phyloP scores from a whole-genome alignment of 192 early-diverging fungal genomes.

The Gryganskiella cystojenkinii region DNA sequence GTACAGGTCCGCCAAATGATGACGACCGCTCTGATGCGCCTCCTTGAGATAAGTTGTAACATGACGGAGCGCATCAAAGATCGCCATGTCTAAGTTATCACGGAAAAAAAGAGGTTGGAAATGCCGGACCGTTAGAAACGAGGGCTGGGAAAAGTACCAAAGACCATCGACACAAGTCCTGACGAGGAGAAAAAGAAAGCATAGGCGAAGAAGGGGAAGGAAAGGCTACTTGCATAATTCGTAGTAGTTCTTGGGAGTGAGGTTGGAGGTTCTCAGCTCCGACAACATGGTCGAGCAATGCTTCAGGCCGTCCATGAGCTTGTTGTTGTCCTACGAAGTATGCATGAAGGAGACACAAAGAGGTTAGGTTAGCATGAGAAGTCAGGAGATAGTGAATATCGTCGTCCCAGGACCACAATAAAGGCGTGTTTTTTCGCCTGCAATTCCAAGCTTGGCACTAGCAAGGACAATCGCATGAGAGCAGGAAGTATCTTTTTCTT shows the following conservation, averaged over 20 bases:
- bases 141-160: background rate
- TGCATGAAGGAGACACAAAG: too few species aligned
- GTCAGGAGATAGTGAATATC: background rate
- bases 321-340: slow-evolving; percentile 81
- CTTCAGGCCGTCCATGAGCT: slow-evolving; percentile 97
- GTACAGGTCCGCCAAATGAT: slow-evolving; percentile 93
- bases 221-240: slow-evolving; percentile 86
- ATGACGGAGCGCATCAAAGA: slow-evolving; percentile 97
- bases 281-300: slow-evolving; percentile 98
- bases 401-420: background rate
- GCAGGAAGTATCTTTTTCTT: slow-evolving; percentile 19
- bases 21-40: slow-evolving; percentile 84
- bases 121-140: too few species aligned
- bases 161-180: background rate
- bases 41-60: slow-evolving; percentile 92
- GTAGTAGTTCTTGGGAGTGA: slow-evolving; percentile 99
- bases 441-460: too few species aligned
- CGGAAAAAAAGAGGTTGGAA: slow-evolving; percentile 10
- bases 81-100: slow-evolving; percentile 84
- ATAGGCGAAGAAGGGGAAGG: background rate
- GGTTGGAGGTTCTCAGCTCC: slow-evolving; percentile 93
- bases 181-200: too few species aligned
- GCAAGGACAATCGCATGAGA: background rate
- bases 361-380: too few species aligned
- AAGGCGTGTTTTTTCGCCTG: too few species aligned